Conservation (phyloP, 805 yeast genomes). For the Priceomyces carsonii region DNA sequence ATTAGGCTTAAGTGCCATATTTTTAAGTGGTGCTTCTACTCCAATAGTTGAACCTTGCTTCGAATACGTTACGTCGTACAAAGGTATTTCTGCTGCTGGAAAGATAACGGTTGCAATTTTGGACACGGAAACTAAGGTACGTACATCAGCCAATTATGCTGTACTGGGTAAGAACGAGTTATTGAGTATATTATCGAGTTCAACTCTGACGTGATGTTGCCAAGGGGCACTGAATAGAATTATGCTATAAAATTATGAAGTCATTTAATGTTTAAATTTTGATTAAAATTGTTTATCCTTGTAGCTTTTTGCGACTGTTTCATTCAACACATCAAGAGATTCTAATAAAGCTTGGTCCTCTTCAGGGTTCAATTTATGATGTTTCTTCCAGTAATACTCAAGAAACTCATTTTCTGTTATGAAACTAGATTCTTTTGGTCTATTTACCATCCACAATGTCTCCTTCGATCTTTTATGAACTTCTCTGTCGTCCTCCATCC, state of each 20-base stretch:
- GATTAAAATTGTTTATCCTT: conserved; percentile 40
- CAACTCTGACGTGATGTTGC: conserved; percentile 2
- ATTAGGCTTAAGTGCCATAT: conserved; percentile 39
- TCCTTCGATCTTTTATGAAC: conserved; percentile 85
- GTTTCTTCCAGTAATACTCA: conserved; percentile 50
- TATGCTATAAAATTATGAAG: background rate
- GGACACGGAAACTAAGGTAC: conserved; percentile 43
- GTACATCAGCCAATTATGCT: conserved; percentile 62
- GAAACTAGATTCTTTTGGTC: conserved; percentile 37
- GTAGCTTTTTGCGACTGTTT: conserved; percentile 54
- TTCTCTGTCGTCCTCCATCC: conserved; percentile 95
- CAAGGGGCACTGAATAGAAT: background rate
- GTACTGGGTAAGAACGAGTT: conserved; percentile 72
- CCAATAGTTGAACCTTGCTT: conserved; percentile 70
- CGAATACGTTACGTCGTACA: conserved; percentile 50
- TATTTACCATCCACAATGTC: conserved; percentile 67
- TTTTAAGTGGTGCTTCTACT: conserved; percentile 66
- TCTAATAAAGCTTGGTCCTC: conserved; percentile 44
- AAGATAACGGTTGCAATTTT: conserved; percentile 56
- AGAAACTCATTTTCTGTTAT: conserved; percentile 40
- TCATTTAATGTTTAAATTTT: background rate
- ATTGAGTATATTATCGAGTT: conserved; percentile 46
- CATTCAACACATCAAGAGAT: conserved; percentile 55
- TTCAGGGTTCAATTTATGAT: conserved; percentile 45
- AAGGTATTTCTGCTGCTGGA: conserved; percentile 35